Evolutionary conservation across 129 eudicot genomes (phyloP).

Genomic region (Escallonia herrerae): DNA sequence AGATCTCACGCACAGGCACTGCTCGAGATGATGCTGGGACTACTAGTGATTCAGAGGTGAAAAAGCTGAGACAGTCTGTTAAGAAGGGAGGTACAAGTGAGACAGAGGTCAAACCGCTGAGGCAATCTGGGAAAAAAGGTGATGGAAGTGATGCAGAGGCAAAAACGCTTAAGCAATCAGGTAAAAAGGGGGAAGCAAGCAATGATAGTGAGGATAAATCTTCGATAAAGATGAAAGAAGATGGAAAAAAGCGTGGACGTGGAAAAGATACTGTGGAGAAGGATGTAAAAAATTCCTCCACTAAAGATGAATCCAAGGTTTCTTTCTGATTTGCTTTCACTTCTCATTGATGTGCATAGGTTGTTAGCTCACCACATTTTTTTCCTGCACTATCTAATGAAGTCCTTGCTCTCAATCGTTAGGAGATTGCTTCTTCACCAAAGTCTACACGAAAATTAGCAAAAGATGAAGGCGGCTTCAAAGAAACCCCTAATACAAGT

Average conservation of each 20-base stretch:
- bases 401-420: slow-evolving; percentile 7
- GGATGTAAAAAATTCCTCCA: slow-evolving; percentile 31
- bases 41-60: slow-evolving; percentile 24
- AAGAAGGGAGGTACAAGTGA: slow-evolving; percentile 38
- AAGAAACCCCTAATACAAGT: slow-evolving; percentile 35
- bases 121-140: slow-evolving; percentile 42
- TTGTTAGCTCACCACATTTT: background rate
- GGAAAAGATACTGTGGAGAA: slow-evolving; percentile 42
- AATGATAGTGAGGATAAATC: slow-evolving; percentile 27
- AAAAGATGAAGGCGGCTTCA: slow-evolving; percentile 42
- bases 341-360: background rate
- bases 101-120: slow-evolving; percentile 35
- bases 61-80: slow-evolving; percentile 24
- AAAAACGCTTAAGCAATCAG: slow-evolving; percentile 20
- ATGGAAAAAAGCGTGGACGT: slow-evolving; percentile 41
- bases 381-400: background rate
- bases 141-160: slow-evolving; percentile 33
- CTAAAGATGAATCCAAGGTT: slow-evolving; percentile 43
- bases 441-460: slow-evolving; percentile 43
- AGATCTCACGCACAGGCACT: slow-evolving; percentile 15
- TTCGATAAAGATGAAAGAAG: slow-evolving; percentile 34
- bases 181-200: slow-evolving; percentile 34
- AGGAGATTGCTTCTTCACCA: slow-evolving; percentile 50
- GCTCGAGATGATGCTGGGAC: slow-evolving; percentile 35
- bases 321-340: background rate